phyloP scores from a whole-genome alignment of 768 basidiomycete genomes.

The Pulveroboletus sp. region DNA sequence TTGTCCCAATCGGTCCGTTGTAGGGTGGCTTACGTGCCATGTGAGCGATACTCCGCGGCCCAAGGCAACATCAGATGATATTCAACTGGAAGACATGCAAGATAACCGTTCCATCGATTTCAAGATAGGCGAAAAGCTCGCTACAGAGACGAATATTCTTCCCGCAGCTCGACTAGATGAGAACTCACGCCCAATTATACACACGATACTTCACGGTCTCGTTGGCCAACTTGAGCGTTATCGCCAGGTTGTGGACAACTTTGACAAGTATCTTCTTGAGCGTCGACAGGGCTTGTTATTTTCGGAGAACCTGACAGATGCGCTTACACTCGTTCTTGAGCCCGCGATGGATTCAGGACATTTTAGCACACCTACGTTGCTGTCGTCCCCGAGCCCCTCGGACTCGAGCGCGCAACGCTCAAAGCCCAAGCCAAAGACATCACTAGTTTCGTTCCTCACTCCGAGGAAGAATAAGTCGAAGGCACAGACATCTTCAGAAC shows the following conservation, averaged over 20 bases:
- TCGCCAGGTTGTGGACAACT: conserved; percentile 65
- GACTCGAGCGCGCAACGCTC: conserved; percentile 34
- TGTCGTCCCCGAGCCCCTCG: conserved; percentile 25
- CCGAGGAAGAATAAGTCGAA: conserved; percentile 63
- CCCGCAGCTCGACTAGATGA: conserved; percentile 70
- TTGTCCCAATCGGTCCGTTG: conserved; percentile 81
- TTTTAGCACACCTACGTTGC: conserved; percentile 12
- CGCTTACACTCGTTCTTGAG: conserved; percentile 70
- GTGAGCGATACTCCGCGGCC: conserved; percentile 34
- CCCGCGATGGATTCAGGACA: conserved; percentile 43
- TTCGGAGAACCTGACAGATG: conserved; percentile 88
- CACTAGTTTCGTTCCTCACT: conserved; percentile 73
- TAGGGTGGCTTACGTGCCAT: conserved; percentile 83
- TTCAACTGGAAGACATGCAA: conserved; percentile 42
- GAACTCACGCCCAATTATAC: conserved; percentile 69
- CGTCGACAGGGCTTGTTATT: conserved; percentile 86
- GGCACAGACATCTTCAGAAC: conserved; percentile 32
- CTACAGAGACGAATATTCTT: conserved; percentile 50
- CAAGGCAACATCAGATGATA: conserved; percentile 7
- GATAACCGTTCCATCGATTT: conserved; percentile 84
- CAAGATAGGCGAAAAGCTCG: conserved; percentile 59
- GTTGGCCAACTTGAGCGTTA: conserved; percentile 79
- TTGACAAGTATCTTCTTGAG: conserved; percentile 81
- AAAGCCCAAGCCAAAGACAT: conserved; percentile 51
- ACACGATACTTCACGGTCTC: conserved; percentile 76